A percentile compares a stretch with the other conserved stretches of the same genome.
Evolutionary conservation across 2,329 filamentous ascomycete genomes (phyloP).

Genomic region (Apiospora marii): DNA sequence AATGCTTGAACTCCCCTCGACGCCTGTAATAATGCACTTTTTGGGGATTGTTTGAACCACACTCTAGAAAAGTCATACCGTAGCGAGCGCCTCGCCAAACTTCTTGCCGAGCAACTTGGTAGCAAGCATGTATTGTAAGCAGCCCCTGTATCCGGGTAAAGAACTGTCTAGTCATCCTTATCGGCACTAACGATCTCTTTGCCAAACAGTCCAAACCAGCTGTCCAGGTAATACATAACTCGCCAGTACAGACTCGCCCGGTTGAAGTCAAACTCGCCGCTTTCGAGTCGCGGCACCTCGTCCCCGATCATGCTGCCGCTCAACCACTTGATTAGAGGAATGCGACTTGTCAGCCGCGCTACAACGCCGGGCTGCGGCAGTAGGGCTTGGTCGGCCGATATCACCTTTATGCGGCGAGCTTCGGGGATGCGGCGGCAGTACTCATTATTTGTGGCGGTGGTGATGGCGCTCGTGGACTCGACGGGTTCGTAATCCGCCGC

Average conservation of each 20-base stretch:
- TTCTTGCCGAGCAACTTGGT: not conserved
- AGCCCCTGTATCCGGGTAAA: not conserved
- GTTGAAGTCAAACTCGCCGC: conserved; percentile 80
- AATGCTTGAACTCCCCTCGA: conserved; percentile 14
- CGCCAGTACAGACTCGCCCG: conserved; percentile 73
- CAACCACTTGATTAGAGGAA: conserved; percentile 78
- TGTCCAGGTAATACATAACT: conserved; percentile 69
- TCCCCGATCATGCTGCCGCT: conserved; percentile 77
- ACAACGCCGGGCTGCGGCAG: conserved; percentile 71
- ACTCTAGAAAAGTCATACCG: not conserved
- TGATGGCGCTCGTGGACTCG: conserved; percentile 34
- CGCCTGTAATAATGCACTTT: conserved; percentile 9
- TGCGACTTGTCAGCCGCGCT: conserved; percentile 69
- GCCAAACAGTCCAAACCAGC: conserved; percentile 64
- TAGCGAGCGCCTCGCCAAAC: not conserved
- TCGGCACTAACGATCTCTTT: conserved; percentile 65
- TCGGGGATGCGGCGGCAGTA: conserved; percentile 71
- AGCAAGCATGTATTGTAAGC: not conserved
- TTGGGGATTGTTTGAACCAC: not conserved
- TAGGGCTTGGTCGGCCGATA: conserved; percentile 74
- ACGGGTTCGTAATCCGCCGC: conserved; percentile 24
- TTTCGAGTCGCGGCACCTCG: conserved; percentile 75
- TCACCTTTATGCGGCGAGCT: conserved; percentile 69
- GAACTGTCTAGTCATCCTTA: conserved; percentile 60
- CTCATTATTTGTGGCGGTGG: conserved; percentile 45